A percentile compares a stretch with the other conserved stretches of the same genome.
Evolutionary conservation across 495 filamentous ascomycete species (phyloP).

Genomic region (Penicillium goetzii): DNA sequence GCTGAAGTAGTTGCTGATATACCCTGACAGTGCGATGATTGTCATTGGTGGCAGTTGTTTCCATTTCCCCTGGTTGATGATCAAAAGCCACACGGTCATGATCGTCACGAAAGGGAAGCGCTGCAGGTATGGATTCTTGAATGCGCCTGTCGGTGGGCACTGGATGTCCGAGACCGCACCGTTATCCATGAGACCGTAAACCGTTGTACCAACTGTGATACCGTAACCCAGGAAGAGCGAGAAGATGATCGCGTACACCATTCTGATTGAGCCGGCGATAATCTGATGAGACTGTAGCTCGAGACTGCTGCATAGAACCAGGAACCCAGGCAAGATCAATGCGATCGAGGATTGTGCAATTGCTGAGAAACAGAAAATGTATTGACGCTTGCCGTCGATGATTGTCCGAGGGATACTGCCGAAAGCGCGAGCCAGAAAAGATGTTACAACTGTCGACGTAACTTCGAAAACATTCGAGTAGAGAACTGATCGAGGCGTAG

Average conservation of each 20-base stretch:
- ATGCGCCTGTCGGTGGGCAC: constrained; percentile 55
- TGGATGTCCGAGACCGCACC: constrained; percentile 70
- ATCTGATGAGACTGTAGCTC: constrained; percentile 84
- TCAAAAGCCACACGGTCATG: constrained; percentile 66
- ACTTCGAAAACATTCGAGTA: constrained; percentile 86
- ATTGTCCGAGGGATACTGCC: constrained; percentile 66
- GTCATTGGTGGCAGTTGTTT: constrained; percentile 86
- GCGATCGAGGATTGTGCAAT: constrained; percentile 90
- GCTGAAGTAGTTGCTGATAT: constrained; percentile 80
- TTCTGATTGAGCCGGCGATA: constrained; percentile 87
- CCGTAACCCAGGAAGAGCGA: constrained; percentile 91
- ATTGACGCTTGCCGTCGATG: constrained; percentile 48
- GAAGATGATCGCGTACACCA: constrained; percentile 94
- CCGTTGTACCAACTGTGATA: constrained; percentile 86
- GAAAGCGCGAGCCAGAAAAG: constrained; percentile 80
- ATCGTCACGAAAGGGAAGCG: constrained; percentile 54
- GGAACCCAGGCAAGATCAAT: constrained; percentile 84
- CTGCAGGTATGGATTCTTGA: constrained; percentile 35
- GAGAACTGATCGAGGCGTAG: constrained; percentile 76
- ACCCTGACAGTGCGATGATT: constrained; percentile 75
- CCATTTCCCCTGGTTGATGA: constrained; percentile 88
- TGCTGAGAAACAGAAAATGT: constrained; percentile 83
- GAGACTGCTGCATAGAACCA: constrained; percentile 77
- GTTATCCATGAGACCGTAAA: constrained; percentile 79
- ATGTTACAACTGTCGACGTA: constrained; percentile 76